Evolutionary conservation across 2,329 filamentous ascomycete genomes (phyloP), one percentile per base, ranked within the genome.

Genomic region (Trichoderma sp.): DNA sequence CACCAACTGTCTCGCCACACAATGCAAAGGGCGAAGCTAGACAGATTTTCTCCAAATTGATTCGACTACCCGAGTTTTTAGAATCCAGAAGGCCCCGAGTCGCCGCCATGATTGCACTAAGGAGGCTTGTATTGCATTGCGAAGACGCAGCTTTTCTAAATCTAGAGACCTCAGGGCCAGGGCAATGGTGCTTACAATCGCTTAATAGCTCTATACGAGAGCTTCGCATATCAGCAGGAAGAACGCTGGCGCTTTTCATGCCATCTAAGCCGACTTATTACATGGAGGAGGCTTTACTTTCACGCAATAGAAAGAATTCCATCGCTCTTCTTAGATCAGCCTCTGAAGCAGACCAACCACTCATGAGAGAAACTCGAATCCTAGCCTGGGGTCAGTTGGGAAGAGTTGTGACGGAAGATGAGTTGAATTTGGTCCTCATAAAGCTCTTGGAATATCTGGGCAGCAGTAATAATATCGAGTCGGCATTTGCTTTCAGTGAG

Each of bases 361-460:
- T 89, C 70, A 81, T 94, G 55, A 90, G 94, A 61, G 95, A 98
- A 79, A 94, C 93, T 21, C 90, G 92, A 72, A 90, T 98, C 68
- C 83, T 96, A 79, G 91, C 92, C 16, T 94, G 95, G 87, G 91
- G 91, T n/a, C 90, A 93, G 75, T 84, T 97, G 59, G 95, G 93
- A 70, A 90, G 89, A 68, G 85, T 90, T 11, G 90, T 92, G 55
- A 86, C 88, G 18, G 92, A 96, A 71, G 89, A 95, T 71, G 93
- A 97, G 76, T 86, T 97, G 67, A 96, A 96, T 73, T 87, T 97
- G 64, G 91, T 96, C 26, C 83, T 99, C 34, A 85, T 97, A 68
- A 90, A 92, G 72, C 85, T 98, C 7, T 84, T 97, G 10, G 92
- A 97, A 69, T 97, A 96, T 76, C 83, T 98, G 10, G 95, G 95